phyloP scores from a whole-genome alignment of 2,329 filamentous ascomycete genomes.

The Colletotrichum navitas region DNA sequence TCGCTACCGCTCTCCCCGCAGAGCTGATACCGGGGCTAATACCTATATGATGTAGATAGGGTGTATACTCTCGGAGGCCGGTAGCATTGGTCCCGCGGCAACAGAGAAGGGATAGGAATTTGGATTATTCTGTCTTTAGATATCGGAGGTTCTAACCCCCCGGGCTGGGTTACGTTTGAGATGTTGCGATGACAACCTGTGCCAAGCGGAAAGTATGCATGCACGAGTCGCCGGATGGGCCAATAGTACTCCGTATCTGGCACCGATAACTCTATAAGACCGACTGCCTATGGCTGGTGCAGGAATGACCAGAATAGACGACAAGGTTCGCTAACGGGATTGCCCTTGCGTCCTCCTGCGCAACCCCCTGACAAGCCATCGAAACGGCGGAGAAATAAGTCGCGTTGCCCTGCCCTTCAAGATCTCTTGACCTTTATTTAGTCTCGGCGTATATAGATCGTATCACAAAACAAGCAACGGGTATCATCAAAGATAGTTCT shows the following conservation, averaged over 20 bases:
- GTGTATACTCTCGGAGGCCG: conserved; percentile 44
- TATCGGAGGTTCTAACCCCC: not conserved
- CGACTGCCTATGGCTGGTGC: not conserved
- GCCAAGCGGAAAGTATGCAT: not conserved
- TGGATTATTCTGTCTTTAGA: not conserved
- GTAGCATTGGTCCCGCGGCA: conserved; percentile 48
- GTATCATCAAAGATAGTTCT: not conserved
- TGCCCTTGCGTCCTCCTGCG: not conserved
- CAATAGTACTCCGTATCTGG: not conserved
- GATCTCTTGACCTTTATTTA: not conserved
- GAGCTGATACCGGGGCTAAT: conserved; percentile 58
- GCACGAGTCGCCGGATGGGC: not conserved
- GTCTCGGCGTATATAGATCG: not conserved
- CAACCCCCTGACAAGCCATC: not conserved
- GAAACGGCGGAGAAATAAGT: not conserved
- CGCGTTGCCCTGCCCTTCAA: not conserved
- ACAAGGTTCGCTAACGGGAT: too few relatives aligned
- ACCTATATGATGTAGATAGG: conserved; percentile 61
- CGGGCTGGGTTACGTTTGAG: not conserved
- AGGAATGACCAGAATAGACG: not conserved
- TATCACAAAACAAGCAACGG: not conserved
- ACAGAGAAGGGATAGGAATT: conserved; percentile 34
- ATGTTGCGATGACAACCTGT: not conserved
- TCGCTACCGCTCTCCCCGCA: conserved; percentile 62
- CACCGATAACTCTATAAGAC: not conserved